A percentile compares a stretch with the other conserved stretches of the same genome.
These are phyloP conservation scores for Kazachstania sp. DNA, from an alignment of 1,139 yeast species.

Conservation along the genomic window DNA sequence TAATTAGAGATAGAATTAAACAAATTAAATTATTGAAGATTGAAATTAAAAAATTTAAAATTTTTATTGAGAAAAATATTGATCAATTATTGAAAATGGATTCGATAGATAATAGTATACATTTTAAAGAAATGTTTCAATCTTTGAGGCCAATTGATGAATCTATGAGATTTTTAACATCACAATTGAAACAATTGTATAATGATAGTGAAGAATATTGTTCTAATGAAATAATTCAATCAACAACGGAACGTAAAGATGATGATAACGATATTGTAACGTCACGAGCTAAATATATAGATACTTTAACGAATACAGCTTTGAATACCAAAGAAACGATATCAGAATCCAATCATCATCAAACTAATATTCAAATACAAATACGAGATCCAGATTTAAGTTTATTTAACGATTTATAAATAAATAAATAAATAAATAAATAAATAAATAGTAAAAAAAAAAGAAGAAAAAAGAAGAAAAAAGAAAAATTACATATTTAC, in stretches of 20 bases:
- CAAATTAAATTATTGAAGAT: conserved; percentile 9
- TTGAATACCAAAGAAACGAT: not conserved
- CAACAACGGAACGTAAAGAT: conserved; percentile 5
- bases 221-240: conserved; percentile 17
- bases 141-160: conserved; percentile 26
- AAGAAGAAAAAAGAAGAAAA: not conserved
- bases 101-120: not conserved
- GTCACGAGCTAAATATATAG: conserved; percentile 5
- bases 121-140: conserved; percentile 8
- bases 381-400: conserved; percentile 7
- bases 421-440: not conserved
- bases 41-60: conserved; percentile 16
- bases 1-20: conserved; percentile 12
- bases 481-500: not conserved
- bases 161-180: conserved; percentile 19
- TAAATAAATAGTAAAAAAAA: not conserved
- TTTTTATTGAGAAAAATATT: conserved; percentile 7
- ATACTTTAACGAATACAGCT: not conserved
- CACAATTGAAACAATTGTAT: conserved; percentile 22
- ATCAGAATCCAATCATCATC: not conserved
- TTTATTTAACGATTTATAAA: not conserved
- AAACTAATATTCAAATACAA: not conserved
- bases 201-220: conserved; percentile 22
- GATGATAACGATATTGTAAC: not conserved
- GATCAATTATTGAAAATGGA: not conserved